Base-by-base conservation (phyloP, 2,329 filamentous ascomycete species). In the Cladosporium sp. region DNA sequence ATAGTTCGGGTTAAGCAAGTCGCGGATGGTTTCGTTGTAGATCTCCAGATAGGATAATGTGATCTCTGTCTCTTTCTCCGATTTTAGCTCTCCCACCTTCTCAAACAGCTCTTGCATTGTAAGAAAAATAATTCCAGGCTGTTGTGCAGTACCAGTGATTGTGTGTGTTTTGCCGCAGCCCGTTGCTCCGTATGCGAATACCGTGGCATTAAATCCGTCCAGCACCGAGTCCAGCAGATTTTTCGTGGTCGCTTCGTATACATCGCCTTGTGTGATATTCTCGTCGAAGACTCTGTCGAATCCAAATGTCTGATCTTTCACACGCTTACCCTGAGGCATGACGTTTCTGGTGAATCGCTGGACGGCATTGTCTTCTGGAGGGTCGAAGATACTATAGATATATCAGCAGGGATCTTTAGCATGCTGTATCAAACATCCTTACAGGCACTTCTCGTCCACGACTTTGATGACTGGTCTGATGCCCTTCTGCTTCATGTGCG, bases 61-160 rank as follows among this genome's bases (percentile, higher is more conserved):
- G 56, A 99, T 80, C 69, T 97, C 94, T 3, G 92, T 94, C 28
- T 86, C 81, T 75, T 97, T 97, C 61, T 96, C 92, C 59, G 89
- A 86, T 62, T 87, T 88, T 56, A 90, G 78, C 59, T 97, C 94
- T n/a, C 82, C 80, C 65, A 99, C 96, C 74, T 93, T 90, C 77
- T 99, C 94, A 70, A 99, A 99, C 22, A 99, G 80, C 75, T 99
- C 94, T 75, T 97, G 93, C 92, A 99, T 99, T 1, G 94, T 97
- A 68, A 99, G 78, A 76, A 97, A 99, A 72, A 99, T 99, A 69
- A 99, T 97, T 59, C 94, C 94, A 0, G 94, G 94, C 70, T 96
- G 89, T 72, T 96, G 89, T 1, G 91, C 78, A 0, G 93, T 97
- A 65, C 94, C 94, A 67, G 78, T 80, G 69, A 99, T 99, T 9